Evolutionary conservation across 2,329 filamentous ascomycete species (phyloP), one percentile per base, ranked within the genome.

Genomic region (Colletotrichum neosansevieriae): DNA sequence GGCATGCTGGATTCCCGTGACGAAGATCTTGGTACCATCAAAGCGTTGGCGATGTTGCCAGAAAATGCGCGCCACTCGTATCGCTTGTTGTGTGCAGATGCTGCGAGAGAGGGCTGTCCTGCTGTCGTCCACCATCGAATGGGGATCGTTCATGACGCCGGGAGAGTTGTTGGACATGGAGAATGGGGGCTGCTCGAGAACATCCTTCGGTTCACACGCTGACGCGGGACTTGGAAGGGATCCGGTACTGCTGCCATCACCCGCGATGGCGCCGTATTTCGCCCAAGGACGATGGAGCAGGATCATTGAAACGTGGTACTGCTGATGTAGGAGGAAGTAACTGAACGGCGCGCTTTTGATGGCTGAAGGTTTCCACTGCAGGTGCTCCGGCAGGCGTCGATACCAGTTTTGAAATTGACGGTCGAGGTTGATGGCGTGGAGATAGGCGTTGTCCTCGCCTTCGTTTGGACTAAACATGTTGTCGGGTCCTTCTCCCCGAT

Each of bases 351-450:
- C 88, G 63, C 72, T 80, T 76, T 81, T 85, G 79, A 76, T 86
- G 79, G 78, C 87, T 76, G 76, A 82, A 73, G 76, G 83, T 74
- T 79, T 85, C 85, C 76, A 89, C 24, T 72, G 80, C 73, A 78
- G 78, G 56, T 82, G 78, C 9, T 84, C 83, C 0, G 85, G 85
- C 4, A 88, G 76, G 9, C 83, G 77, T 9, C 82, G 79, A 69
- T 87, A 86, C 85, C 85, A 88, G 67, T 81, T 84, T 70, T 85
- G 84, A 36, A 88, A 81, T 63, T 86, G 84, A 5, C 84, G 81
- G 69, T 88, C 84, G 2, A 87, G 77, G 12, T 82, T 81, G 63
- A 85, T 80, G 71, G 85, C 83, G 40, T 83, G 81, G 2, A 84
- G 76, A 63, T 87, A 87, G 5, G 81, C 82, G 60, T 80, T 81